A percentile compares a stretch with the other conserved stretches of the same genome.
These are phyloP conservation scores for Exserohilum rostratum DNA, from an alignment of 2,329 filamentous ascomycete genomes.

Conservation along the genomic window DNA sequence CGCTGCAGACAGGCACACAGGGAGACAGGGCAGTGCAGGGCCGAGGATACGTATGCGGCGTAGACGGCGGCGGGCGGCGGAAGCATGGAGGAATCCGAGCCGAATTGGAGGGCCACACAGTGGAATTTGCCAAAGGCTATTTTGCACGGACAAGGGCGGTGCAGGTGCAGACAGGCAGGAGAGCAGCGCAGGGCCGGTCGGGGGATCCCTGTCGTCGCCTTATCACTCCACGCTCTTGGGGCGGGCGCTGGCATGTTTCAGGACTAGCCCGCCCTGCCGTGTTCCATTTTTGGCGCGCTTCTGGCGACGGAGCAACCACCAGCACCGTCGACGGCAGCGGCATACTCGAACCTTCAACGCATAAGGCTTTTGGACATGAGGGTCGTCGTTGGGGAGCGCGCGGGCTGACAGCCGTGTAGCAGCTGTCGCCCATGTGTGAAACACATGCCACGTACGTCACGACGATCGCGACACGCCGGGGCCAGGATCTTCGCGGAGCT, in stretches of 20 bases:
- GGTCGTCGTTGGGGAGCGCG: not conserved
- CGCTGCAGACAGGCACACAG: not conserved
- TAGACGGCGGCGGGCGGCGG: not conserved
- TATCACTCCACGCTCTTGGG: slow-evolving; percentile 15
- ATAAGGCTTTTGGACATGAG: not conserved
- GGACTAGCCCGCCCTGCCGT: slow-evolving; percentile 4
- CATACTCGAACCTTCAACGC: not conserved
- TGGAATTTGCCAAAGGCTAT: not conserved
- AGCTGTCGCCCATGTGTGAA: slow-evolving; percentile 9
- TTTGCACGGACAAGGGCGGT: not conserved
- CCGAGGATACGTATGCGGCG: not conserved
- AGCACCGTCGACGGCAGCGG: not conserved
- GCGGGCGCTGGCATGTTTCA: slow-evolving; percentile 11
- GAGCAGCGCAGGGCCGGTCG: not conserved
- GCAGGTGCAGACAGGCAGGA: not conserved
- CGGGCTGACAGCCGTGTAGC: not conserved
- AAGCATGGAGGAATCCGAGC: not conserved
- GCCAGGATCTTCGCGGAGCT: slow-evolving; percentile 6
- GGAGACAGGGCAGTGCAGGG: no score
- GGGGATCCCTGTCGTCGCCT: slow-evolving; percentile 11
- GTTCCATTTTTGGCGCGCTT: slow-evolving; percentile 1
- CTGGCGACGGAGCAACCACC: not conserved
- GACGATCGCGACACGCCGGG: slow-evolving; percentile 12
- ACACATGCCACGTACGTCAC: slow-evolving; percentile 17
- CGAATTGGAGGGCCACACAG: not conserved